Percentiles rank a stretch among this genome's conserved stretches.
phyloP scores from a whole-genome alignment of 2,329 filamentous ascomycete species.

The Aspergillus proliferans region DNA sequence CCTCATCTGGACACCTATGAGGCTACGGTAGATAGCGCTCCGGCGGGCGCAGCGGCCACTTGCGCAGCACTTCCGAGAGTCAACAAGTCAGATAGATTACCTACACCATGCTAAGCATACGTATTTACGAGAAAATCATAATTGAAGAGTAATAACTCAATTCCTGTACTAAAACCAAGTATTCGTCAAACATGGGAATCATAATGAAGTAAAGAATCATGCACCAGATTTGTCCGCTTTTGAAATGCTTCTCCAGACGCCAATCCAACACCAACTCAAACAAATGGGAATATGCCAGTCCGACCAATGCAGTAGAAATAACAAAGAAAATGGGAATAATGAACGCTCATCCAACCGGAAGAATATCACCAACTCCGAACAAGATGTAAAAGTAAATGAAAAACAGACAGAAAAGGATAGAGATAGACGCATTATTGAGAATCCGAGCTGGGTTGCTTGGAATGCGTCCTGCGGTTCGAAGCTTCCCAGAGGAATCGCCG shows the following conservation, averaged over 20 bases:
- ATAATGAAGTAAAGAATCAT: not conserved
- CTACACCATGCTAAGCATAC: not conserved
- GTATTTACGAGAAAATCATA: not conserved
- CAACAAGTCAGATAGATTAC: not conserved
- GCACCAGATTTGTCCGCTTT: slow-evolving; percentile 3
- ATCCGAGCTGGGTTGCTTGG: slow-evolving; percentile 16
- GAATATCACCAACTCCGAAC: not conserved
- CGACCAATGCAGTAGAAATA: slow-evolving; percentile 1
- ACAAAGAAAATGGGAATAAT: not conserved
- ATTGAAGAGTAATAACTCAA: not conserved
- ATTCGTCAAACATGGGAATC: slow-evolving; percentile 5
- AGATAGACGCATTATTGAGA: slow-evolving; percentile 6
- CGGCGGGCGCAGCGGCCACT: slow-evolving; percentile 27
- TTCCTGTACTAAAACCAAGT: not conserved
- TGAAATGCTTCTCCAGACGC: slow-evolving; percentile 9
- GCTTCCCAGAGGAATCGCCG: slow-evolving; percentile 45
- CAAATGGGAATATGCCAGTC: slow-evolving; percentile 2
- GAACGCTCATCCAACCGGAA: not conserved
- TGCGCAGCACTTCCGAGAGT: slow-evolving; percentile 19
- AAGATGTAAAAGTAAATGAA: not conserved
- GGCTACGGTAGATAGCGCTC: slow-evolving; percentile 17
- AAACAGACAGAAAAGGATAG: slow-evolving; percentile 1
- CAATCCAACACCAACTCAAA: slow-evolving; percentile 3
- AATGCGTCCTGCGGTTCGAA: slow-evolving; percentile 28
- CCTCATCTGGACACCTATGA: slow-evolving; percentile 26